Percentiles rank a stretch among this genome's conserved stretches.
Conservation (phyloP, 371 early-diverging fungal genomes). For the Mucor lusitanicus region DNA sequence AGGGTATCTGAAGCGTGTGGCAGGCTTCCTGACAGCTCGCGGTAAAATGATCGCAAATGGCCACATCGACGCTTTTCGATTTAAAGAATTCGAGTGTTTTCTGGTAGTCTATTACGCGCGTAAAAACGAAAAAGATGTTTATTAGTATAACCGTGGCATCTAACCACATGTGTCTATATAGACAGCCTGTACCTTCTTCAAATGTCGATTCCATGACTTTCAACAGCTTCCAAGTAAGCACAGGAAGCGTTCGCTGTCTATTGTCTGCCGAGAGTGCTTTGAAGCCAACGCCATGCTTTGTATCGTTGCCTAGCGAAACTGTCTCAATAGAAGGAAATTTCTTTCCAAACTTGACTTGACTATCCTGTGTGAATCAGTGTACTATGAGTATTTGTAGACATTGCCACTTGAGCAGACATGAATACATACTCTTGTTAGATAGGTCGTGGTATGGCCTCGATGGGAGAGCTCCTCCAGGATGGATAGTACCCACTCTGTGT, state of each 20-base stretch:
- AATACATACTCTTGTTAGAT: conserved; percentile 5
- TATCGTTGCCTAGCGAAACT: not conserved
- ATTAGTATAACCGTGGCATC: too few relatives aligned
- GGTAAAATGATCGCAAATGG: conserved; percentile 18
- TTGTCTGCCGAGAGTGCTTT: not conserved
- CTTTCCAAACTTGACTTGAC: conserved; percentile 21
- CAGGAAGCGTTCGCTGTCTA: not conserved
- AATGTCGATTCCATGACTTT: not conserved
- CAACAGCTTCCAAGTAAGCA: not conserved
- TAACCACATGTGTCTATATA: too few relatives aligned
- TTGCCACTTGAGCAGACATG: not conserved
- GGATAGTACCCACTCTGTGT: conserved; percentile 15
- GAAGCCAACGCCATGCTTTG: not conserved
- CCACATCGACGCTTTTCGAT: conserved; percentile 9
- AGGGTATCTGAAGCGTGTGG: not conserved
- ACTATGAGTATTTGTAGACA: not conserved
- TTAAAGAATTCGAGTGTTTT: not conserved
- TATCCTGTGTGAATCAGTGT: not conserved
- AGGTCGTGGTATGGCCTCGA: conserved; percentile 17
- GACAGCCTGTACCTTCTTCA: not conserved
- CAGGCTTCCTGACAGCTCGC: conserved; percentile 16
- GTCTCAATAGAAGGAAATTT: conserved; percentile 14
- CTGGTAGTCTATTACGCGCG: not conserved
- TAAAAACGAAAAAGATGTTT: not conserved
- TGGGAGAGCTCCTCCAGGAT: conserved; percentile 17